Conservation (phyloP, 1,284 basidiomycete species). For the Cutaneotrichosporon sp. region DNA sequence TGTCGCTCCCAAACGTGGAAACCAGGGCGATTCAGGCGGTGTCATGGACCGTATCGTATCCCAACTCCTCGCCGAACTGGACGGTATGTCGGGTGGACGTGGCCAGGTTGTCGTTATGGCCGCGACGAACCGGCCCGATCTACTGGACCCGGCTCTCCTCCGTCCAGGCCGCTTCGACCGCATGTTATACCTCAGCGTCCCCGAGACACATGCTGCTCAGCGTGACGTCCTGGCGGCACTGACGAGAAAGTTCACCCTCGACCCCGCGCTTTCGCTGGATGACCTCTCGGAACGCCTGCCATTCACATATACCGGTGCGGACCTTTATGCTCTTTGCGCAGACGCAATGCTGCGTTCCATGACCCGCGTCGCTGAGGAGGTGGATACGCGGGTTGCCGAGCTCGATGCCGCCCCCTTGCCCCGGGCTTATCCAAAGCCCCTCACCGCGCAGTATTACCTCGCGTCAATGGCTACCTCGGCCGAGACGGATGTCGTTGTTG, state of each 20-base stretch:
- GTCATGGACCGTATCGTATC: constrained; percentile 98
- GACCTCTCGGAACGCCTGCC: constrained; percentile 74
- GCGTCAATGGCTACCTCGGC: constrained; percentile 72
- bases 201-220: constrained; percentile 82
- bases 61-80: constrained; percentile 90
- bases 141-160: constrained; percentile 88
- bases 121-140: constrained; percentile 94
- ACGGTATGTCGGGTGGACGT: constrained; percentile 72
- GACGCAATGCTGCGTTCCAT: constrained; percentile 96
- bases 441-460: constrained; percentile 91
- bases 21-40: constrained; percentile 90
- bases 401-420: constrained; percentile 29
- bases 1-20: constrained; percentile 91
- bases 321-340: constrained; percentile 95
- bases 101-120: constrained; percentile 88
- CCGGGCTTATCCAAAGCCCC: constrained; percentile 65
- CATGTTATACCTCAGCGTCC: constrained; percentile 94
- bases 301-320: constrained; percentile 93
- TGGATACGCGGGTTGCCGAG: constrained; percentile 71
- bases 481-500: constrained; percentile 74
- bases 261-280: constrained; percentile 66
- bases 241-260: constrained; percentile 86
- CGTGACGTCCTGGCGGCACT: constrained; percentile 83
- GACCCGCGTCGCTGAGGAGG: constrained; percentile 76
- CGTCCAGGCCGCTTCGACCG: constrained; percentile 96